A percentile compares a stretch with the other conserved stretches of the same genome.
Conservation (phyloP, 257 asterid genomes). For the Petunia axillaris region DNA sequence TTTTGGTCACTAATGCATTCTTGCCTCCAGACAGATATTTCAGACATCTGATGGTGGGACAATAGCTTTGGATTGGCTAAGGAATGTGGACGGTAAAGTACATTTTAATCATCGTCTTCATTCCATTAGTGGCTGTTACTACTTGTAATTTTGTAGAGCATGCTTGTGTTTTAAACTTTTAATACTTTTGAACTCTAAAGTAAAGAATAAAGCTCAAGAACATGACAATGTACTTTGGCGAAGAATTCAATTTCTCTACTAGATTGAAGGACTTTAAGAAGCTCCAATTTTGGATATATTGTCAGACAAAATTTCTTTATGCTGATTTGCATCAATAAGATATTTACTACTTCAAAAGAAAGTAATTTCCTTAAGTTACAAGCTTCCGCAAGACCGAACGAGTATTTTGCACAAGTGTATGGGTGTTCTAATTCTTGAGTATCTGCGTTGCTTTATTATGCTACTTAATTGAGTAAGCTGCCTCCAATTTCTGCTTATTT, state of each 20-base stretch:
- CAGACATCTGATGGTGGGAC: constrained; percentile 78
- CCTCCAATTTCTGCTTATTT: constrained; percentile 10
- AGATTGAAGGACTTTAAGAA: neutral
- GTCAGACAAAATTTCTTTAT: neutral
- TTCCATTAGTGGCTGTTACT: neutral
- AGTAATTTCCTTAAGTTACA: neutral
- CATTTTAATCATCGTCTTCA: neutral
- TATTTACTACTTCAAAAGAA: too few species aligned
- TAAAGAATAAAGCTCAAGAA: neutral
- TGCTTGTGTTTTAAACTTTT: neutral
- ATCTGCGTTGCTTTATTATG: neutral
- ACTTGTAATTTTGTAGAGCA: neutral
- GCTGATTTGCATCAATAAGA: too few species aligned
- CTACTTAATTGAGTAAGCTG: neutral
- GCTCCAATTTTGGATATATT: neutral
- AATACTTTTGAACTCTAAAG: neutral
- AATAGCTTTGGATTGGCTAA: constrained; percentile 84
- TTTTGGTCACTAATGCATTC: constrained; percentile 31
- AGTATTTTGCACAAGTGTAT: neutral
- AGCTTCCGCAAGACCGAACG: neutral
- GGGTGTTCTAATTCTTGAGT: too few species aligned
- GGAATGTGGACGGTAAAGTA: constrained; percentile 53
- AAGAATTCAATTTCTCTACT: neutral
- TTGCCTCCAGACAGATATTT: constrained; percentile 66
- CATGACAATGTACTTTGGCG: neutral